These are phyloP conservation scores for Eruca vesicaria DNA, from an alignment of 441 rosid genomes.

Conservation along the genomic window DNA sequence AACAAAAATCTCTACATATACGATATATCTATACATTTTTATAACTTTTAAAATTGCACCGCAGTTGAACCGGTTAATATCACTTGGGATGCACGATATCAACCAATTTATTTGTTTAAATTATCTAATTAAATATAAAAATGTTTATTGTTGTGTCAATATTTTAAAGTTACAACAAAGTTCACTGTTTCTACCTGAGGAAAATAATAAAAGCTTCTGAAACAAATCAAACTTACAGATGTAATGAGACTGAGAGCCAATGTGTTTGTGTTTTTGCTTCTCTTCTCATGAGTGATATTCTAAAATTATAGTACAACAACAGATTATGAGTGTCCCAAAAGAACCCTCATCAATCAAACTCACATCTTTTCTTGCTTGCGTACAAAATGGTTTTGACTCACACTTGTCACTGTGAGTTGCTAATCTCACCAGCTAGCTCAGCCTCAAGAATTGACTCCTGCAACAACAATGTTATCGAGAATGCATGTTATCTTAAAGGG, in stretches of 20 bases:
- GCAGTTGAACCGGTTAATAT: background rate
- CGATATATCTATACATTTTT: too few relatives aligned
- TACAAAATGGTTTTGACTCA: conserved; percentile 4
- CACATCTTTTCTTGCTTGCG: background rate
- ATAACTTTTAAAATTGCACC: too few relatives aligned
- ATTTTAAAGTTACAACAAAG: background rate
- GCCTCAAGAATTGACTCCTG: conserved; percentile 45
- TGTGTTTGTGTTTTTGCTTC: background rate
- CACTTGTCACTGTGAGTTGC: conserved; percentile 32
- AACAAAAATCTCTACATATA: too few relatives aligned
- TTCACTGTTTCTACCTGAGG: conserved; percentile 2
- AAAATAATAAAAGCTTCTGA: background rate
- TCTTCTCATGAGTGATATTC: conserved; percentile 1
- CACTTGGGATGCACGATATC: conserved; percentile 38
- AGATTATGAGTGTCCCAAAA: background rate
- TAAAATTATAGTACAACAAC: conserved; percentile 18
- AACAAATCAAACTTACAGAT: background rate
- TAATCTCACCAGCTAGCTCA: conserved; percentile 37
- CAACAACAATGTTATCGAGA: conserved; percentile 8
- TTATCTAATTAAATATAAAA: background rate
- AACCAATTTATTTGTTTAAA: conserved; percentile 17
- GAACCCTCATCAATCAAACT: background rate
- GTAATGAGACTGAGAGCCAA: background rate
- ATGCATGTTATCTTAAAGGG: background rate
- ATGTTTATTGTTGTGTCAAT: background rate